Evolutionary conservation across 139 green algal species (phyloP), one percentile per base, ranked within the genome.

Genomic region (Chlorella vulgaris): DNA sequence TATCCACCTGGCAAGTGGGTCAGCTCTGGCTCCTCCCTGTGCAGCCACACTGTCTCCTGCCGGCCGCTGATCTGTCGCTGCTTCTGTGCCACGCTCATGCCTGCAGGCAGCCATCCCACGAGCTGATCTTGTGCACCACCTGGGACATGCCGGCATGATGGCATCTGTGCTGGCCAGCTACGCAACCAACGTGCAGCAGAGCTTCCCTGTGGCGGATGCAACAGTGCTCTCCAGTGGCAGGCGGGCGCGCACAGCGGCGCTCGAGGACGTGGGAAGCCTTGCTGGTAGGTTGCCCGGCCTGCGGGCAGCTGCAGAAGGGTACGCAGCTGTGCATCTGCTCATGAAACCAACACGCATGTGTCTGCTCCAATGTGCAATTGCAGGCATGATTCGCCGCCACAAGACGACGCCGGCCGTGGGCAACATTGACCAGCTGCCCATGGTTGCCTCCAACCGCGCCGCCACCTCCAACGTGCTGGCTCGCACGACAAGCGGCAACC

Each of bases 121-220:
- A n/a, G 47, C 61, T 7, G 61, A 74, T 42, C 76, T 81, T 8
- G 50, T 81, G 29, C 40, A 81, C 29, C 42, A 65, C 10, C 62
- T 81, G 19, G 15, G 15, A 8, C 21, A 26, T 15, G 76, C 76
- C 4, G 76, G 76, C 40, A 74, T 53, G 61, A 61, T 81, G 61
- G 42, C 61, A 0, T 61, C 74, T 19, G 61, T 74, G 31, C 26
- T 81, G 31, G 76, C 62, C 21, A 24, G 36, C 0, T 81, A 74
- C 24, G 62, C 76, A 35, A 21, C 26, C 19, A 69, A 40, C 39
- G 74, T 69, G 55, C 47, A 50, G 40, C n/a, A 62, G 28, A 58
- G n/a, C 76, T 81, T 74, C 76, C 76, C 76, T 0, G 62, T 74
- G 62, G 76, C 76, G 1, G 76, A 81, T 24, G 76, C 76, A 7